phyloP scores from a whole-genome alignment of 192 early-diverging fungal species.

The Jimgerdemannia lactiflua region DNA sequence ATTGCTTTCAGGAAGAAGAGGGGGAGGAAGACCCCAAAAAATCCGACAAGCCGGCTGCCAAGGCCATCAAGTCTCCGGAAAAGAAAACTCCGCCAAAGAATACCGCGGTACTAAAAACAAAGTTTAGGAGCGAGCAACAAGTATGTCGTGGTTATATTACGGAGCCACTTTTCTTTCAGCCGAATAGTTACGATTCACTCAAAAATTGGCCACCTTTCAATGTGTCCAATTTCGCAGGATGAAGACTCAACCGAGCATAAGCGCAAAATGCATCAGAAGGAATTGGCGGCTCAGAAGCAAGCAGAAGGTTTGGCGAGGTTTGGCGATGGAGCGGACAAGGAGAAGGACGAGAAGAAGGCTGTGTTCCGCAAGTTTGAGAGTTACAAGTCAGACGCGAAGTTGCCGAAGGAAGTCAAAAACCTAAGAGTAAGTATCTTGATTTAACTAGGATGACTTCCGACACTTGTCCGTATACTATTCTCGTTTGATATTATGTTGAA shows the following conservation, averaged over 20 bases:
- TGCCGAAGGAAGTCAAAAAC: slow-evolving; percentile 79
- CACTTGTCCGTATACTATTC: neutral
- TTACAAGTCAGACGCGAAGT: slow-evolving; percentile 85
- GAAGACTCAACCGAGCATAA: slow-evolving; percentile 76
- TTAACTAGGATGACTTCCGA: neutral
- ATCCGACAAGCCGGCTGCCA: slow-evolving; percentile 9
- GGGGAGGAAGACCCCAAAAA: slow-evolving; percentile 32
- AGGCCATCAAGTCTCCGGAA: slow-evolving; percentile 4
- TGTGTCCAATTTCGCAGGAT: slow-evolving; percentile 33
- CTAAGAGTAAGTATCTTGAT: slow-evolving; percentile 45
- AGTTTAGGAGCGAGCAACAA: slow-evolving; percentile 73
- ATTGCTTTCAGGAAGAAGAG: slow-evolving; percentile 29
- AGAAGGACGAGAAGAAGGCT: slow-evolving; percentile 62
- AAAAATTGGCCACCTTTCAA: neutral
- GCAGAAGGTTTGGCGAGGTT: slow-evolving; percentile 81
- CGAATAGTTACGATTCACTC: neutral
- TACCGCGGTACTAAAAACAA: slow-evolving; percentile 69
- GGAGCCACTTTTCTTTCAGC: too few species aligned
- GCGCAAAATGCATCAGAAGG: slow-evolving; percentile 86
- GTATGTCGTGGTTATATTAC: neutral
- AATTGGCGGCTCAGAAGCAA: slow-evolving; percentile 71
- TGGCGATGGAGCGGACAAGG: slow-evolving; percentile 57
- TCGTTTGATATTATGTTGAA: neutral
- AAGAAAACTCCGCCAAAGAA: slow-evolving; percentile 42
- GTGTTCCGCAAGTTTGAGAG: slow-evolving; percentile 91